Evolutionary conservation across 345 rosid genomes (phyloP).

Genomic region (Eucalyptus tenuipes): DNA sequence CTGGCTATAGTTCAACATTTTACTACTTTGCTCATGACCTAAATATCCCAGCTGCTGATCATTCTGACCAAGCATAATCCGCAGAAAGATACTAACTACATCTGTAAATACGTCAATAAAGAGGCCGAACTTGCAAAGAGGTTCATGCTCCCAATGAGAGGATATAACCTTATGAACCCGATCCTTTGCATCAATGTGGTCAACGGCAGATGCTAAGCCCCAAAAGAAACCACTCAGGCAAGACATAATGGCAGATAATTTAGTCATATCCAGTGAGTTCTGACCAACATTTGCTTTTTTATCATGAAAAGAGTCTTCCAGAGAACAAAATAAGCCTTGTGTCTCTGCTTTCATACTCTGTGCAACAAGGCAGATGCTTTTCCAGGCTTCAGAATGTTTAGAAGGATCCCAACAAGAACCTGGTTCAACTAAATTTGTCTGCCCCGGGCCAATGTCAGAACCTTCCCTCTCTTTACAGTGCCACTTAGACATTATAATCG

Average conservation of each 20-base stretch:
- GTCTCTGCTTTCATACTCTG: constrained; percentile 51
- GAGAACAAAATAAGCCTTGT: constrained; percentile 22
- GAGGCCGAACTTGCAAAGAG: constrained; percentile 19
- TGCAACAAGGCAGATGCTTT: constrained; percentile 17
- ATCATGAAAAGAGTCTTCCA: constrained; percentile 20
- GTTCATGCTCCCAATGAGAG: constrained; percentile 19
- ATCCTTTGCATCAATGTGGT: constrained; percentile 16
- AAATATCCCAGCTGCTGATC: constrained; percentile 8
- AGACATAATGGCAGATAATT: constrained; percentile 35
- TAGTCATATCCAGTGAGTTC: constrained; percentile 21
- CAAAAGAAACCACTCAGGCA: constrained; percentile 75
- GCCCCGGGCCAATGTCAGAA: constrained; percentile 8
- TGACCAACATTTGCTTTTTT: constrained; percentile 7
- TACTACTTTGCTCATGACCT: constrained; percentile 7
- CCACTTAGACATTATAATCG: background rate
- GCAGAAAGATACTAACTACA: constrained; percentile 21
- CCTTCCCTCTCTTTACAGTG: constrained; percentile 3
- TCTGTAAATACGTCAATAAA: constrained; percentile 25
- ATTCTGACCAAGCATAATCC: constrained; percentile 22
- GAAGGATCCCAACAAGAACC: constrained; percentile 6
- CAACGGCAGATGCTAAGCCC: constrained; percentile 63
- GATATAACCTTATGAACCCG: constrained; percentile 17
- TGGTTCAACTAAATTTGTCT: background rate
- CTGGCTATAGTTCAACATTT: background rate
- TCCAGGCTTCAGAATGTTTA: constrained; percentile 23